Percentiles rank a stretch among this genome's conserved stretches.
These are phyloP conservation scores for Vaccinium vitisidaea DNA, from an alignment of 148 eudicot genomes.

Conservation along the genomic window DNA sequence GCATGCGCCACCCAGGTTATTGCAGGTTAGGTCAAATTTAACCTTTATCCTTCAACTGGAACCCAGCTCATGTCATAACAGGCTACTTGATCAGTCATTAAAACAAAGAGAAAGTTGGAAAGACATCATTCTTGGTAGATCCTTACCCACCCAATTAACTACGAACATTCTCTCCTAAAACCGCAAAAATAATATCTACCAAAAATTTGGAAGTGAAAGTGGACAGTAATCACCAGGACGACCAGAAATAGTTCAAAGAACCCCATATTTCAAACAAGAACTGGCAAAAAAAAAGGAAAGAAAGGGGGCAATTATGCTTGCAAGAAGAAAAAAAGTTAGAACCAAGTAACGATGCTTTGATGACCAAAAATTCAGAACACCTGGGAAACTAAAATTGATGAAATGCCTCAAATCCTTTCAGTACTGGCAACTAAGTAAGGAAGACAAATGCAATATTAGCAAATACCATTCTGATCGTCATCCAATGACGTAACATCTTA, in stretches of 20 bases:
- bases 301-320: neutral
- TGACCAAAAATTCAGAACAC: neutral
- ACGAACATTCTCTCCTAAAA: neutral
- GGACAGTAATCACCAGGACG: neutral
- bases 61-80: neutral
- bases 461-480: neutral
- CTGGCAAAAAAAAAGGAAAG: neutral
- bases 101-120: neutral
- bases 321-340: neutral
- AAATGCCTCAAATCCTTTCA: neutral
- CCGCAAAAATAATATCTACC: neutral
- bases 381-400: neutral
- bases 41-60: neutral
- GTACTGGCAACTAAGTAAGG: neutral
- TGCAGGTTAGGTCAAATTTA: neutral
- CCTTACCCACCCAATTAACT: neutral
- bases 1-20: neutral
- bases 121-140: neutral
- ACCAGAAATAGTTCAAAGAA: neutral
- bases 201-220: neutral
- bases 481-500: neutral
- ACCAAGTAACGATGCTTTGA: neutral
- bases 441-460: neutral
- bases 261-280: neutral
- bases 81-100: neutral